Percentiles rank a stretch among this genome's conserved stretches.
phyloP scores from a whole-genome alignment of 768 basidiomycete genomes.

The Podaxis sp. region DNA sequence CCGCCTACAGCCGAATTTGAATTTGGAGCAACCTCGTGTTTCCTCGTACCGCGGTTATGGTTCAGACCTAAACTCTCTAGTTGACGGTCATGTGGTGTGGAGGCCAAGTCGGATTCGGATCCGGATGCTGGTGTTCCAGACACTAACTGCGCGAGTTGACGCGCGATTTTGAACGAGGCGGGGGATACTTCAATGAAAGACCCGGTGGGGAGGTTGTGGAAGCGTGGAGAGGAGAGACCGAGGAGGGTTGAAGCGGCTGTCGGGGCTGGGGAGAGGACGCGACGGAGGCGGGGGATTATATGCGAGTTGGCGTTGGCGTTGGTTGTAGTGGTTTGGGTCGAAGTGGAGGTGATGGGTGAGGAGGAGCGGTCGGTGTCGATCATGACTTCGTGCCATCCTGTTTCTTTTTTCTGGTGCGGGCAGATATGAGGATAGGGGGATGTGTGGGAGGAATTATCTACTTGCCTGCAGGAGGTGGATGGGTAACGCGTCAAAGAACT shows the following conservation, averaged over 20 bases:
- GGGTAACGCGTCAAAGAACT: constrained; percentile 97
- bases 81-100: neutral
- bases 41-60: neutral
- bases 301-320: constrained; percentile 9
- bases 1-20: constrained; percentile 33
- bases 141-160: constrained; percentile 66
- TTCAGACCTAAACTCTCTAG: neutral
- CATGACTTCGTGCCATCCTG: constrained; percentile 87
- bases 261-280: constrained; percentile 64
- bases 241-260: constrained; percentile 53
- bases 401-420: constrained; percentile 61
- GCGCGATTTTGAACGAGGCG: constrained; percentile 65
- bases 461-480: constrained; percentile 85
- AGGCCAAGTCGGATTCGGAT: constrained; percentile 1
- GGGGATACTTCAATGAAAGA: constrained; percentile 81
- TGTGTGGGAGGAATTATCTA: constrained; percentile 4
- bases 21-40: constrained; percentile 9
- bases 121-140: constrained; percentile 14
- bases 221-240: constrained; percentile 67
- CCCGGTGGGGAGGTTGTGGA: constrained; percentile 65
- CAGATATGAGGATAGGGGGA: neutral
- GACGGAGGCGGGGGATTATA: constrained; percentile 44
- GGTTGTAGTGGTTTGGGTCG: constrained; percentile 9
- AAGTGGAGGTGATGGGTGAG: constrained; percentile 21
- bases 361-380: constrained; percentile 46